These are phyloP conservation scores for Colletotrichum camelliae DNA, from an alignment of 2,329 filamentous ascomycete genomes.

Conservation along the genomic window DNA sequence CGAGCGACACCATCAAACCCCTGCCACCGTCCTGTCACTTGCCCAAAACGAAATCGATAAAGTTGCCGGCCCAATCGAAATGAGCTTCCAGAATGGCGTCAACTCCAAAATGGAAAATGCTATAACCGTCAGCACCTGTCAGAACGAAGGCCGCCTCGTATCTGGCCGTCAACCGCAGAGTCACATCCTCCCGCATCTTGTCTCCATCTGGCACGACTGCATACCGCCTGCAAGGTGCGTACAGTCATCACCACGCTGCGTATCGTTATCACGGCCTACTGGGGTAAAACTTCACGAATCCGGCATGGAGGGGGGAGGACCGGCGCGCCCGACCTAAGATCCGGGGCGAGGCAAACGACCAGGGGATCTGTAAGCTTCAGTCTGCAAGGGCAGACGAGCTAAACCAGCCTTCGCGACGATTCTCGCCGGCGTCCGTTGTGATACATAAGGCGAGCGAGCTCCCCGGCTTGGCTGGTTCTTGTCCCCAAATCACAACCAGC, in stretches of 20 bases:
- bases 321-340: not conserved
- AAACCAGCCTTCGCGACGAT: not conserved
- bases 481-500: not conserved
- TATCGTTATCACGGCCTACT: not conserved
- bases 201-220: slow-evolving; percentile 2
- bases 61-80: slow-evolving; percentile 13
- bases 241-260: slow-evolving; percentile 10
- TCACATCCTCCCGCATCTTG: not conserved
- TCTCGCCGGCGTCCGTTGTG: not conserved
- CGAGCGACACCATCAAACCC: not conserved
- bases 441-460: slow-evolving; percentile 10
- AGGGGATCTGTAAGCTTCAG: not conserved
- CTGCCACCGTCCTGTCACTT: slow-evolving; percentile 1
- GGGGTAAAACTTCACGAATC: not conserved
- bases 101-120: not conserved
- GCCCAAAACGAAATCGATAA: slow-evolving; percentile 16
- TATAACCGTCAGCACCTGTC: not conserved
- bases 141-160: slow-evolving; percentile 15
- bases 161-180: not conserved
- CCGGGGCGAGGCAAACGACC: not conserved
- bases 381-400: not conserved
- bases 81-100: not conserved
- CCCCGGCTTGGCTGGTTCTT: not conserved
- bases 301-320: not conserved
- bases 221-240: slow-evolving; percentile 2